Conservation (phyloP, 2,329 filamentous ascomycete species). For the Exophiala phaeomuriformis region DNA sequence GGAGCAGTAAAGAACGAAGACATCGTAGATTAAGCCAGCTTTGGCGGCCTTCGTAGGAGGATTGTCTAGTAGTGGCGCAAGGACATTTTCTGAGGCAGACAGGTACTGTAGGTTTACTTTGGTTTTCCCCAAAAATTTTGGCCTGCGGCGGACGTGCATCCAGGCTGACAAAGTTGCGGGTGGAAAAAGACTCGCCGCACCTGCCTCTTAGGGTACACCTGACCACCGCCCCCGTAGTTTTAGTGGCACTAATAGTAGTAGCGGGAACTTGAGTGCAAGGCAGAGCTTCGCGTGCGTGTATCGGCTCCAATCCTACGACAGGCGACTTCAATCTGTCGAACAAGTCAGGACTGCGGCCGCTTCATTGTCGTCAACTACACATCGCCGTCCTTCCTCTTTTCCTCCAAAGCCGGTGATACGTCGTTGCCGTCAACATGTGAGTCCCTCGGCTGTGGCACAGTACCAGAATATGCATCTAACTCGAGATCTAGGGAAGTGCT, state of each 20-base stretch:
- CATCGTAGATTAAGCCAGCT: slow-evolving; percentile 45
- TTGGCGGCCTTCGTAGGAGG: background rate
- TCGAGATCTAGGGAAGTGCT: slow-evolving; percentile 75
- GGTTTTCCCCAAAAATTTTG: slow-evolving; percentile 11
- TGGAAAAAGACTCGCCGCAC: slow-evolving; percentile 18
- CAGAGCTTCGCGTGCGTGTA: slow-evolving; percentile 16
- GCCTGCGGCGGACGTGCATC: slow-evolving; percentile 4
- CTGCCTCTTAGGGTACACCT: slow-evolving; percentile 4
- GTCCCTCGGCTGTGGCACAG: background rate
- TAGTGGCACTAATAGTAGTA: background rate
- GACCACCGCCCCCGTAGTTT: background rate
- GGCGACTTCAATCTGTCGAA: background rate
- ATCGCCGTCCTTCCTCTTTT: background rate
- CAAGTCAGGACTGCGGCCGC: background rate
- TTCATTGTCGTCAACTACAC: background rate
- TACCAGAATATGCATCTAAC: slow-evolving; percentile 3
- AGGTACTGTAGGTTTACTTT: background rate
- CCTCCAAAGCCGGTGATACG: background rate
- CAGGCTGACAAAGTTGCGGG: background rate
- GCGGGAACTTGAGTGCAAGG: background rate
- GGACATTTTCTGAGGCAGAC: background rate
- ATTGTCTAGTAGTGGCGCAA: background rate
- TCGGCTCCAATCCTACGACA: background rate
- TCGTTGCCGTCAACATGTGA: slow-evolving; percentile 8
- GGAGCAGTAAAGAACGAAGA: slow-evolving; percentile 94